phyloP scores from a whole-genome alignment of 2,329 filamentous ascomycete species.

The Penicillium sp. region DNA sequence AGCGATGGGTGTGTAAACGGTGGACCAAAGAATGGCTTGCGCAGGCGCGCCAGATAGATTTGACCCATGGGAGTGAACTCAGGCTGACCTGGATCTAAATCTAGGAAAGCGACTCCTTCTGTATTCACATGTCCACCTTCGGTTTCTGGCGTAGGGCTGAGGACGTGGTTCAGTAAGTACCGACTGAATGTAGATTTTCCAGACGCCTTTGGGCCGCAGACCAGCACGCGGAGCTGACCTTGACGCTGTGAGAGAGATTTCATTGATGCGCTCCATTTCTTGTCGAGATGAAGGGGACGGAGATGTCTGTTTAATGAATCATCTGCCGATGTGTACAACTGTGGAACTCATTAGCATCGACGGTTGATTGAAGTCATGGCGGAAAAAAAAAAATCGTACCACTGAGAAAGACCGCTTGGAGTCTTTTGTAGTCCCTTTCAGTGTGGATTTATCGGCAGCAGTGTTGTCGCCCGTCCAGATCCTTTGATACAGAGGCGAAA shows the following conservation, averaged over 20 bases:
- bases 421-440: conserved; percentile 29
- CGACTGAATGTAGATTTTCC: conserved; percentile 63
- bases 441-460: conserved; percentile 33
- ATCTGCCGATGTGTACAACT: conserved; percentile 46
- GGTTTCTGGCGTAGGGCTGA: conserved; percentile 42
- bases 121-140: conserved; percentile 32
- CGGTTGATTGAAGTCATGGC: neutral
- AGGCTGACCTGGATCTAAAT: conserved; percentile 61
- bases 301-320: conserved; percentile 44
- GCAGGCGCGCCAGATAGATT: conserved; percentile 57
- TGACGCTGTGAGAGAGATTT: conserved; percentile 46
- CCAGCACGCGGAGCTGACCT: conserved; percentile 45
- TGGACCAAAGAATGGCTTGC: conserved; percentile 55
- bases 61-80: conserved; percentile 62
- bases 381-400: conserved; percentile 29
- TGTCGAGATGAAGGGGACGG: conserved; percentile 45
- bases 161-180: conserved; percentile 56
- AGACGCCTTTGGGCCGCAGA: conserved; percentile 57
- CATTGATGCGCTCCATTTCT: conserved; percentile 47
- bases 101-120: conserved; percentile 55
- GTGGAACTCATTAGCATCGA: conserved; percentile 15
- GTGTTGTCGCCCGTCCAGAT: conserved; percentile 52
- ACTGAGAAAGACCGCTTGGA: conserved; percentile 41
- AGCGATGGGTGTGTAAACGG: conserved; percentile 55
- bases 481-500: conserved; percentile 55